Percentiles rank a stretch among this genome's conserved stretches.
phyloP scores from a whole-genome alignment of 1,284 basidiomycete species.

The Puccinia polysora region DNA sequence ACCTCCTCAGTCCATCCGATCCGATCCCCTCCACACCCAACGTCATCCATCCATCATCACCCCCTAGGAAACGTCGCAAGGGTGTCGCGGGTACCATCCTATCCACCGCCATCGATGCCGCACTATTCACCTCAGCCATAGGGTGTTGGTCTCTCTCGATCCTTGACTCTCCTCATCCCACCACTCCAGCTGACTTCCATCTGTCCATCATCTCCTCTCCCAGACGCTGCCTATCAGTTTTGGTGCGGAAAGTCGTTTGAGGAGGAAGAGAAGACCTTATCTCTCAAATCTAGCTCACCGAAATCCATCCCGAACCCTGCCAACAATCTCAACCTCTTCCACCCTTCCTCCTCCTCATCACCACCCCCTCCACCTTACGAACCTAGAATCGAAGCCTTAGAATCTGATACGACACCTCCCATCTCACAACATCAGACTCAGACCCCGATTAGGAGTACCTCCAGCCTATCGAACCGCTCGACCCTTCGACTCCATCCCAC shows the following conservation, averaged over 20 bases:
- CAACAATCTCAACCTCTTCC: background rate
- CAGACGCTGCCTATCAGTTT: constrained; percentile 39
- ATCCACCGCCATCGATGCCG: constrained; percentile 30
- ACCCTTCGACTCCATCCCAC: too few relatives aligned
- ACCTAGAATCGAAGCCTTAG: background rate
- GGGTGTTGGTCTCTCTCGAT: constrained; percentile 28
- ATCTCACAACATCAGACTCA: too few relatives aligned
- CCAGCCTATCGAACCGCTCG: too few relatives aligned
- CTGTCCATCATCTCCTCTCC: background rate
- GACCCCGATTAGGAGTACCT: too few relatives aligned
- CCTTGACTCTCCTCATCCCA: background rate
- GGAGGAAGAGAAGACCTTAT: background rate
- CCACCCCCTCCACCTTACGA: constrained; percentile 36
- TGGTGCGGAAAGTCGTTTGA: constrained; percentile 29
- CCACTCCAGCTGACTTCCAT: too few relatives aligned
- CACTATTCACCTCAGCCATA: constrained; percentile 40
- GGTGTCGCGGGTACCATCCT: constrained; percentile 34
- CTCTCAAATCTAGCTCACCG: background rate
- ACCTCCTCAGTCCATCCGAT: too few relatives aligned
- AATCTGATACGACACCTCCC: background rate
- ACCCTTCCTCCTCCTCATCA: background rate
- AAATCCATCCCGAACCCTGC: background rate
- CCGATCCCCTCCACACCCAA: too few relatives aligned
- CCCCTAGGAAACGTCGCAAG: constrained; percentile 20
- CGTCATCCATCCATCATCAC: too few relatives aligned